Evolutionary conservation across 257 asterid species (phyloP).

Genomic region (Cordia subcordata): DNA sequence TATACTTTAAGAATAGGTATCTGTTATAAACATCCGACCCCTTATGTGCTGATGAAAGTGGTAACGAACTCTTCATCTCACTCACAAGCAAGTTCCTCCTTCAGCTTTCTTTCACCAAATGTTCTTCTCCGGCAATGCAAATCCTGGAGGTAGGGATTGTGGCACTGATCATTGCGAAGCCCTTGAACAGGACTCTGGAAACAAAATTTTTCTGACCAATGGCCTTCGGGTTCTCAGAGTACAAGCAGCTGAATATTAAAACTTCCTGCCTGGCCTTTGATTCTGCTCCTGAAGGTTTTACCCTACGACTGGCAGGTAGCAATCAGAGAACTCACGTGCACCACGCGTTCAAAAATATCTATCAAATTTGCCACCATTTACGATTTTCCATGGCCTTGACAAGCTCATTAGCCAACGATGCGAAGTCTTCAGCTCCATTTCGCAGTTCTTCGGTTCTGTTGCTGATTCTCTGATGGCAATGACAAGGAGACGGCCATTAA

Average conservation of each 20-base stretch:
- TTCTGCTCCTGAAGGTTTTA: too few species aligned
- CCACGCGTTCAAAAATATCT: constrained; percentile 4
- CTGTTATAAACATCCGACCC: too few species aligned
- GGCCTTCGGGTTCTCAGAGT: too few species aligned
- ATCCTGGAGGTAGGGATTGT: too few species aligned
- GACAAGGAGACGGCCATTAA: too few species aligned
- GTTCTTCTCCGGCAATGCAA: neutral
- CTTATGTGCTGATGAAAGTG: neutral
- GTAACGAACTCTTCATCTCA: neutral
- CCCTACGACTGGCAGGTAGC: neutral
- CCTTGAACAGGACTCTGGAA: too few species aligned
- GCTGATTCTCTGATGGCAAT: constrained; percentile 54
- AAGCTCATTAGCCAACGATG: constrained; percentile 85
- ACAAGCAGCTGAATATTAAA: too few species aligned
- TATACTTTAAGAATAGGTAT: too few species aligned
- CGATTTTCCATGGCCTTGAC: constrained; percentile 77
- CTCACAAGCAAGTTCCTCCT: neutral
- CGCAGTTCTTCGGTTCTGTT: constrained; percentile 68
- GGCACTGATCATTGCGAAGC: too few species aligned
- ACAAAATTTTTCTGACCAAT: too few species aligned
- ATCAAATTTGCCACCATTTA: constrained; percentile 82
- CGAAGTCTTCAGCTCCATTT: constrained; percentile 83
- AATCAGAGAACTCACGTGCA: neutral
- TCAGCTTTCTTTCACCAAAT: neutral
- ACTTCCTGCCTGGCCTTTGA: too few species aligned